Percentiles rank a stretch among this genome's conserved stretches.
Conservation (phyloP, 306 rosid species). For the Prinsepia uniflora region DNA sequence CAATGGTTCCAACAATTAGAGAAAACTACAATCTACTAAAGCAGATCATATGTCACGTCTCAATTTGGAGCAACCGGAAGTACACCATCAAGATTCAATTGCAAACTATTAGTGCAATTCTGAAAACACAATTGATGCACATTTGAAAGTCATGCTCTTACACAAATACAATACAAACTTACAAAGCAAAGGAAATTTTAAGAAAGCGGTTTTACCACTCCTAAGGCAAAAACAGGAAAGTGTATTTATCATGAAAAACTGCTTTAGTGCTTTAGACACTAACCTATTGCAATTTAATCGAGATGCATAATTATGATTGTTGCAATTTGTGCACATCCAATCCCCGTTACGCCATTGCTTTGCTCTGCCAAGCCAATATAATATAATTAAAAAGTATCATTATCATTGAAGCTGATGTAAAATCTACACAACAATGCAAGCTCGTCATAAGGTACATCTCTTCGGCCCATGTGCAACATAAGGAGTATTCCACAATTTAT, state of each 20-base stretch:
- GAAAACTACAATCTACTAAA: not conserved
- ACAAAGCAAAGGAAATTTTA: not conserved
- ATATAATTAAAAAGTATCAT: slow-evolving; percentile 10
- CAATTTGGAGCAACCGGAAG: not conserved
- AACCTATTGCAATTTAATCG: slow-evolving; percentile 86
- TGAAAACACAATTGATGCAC: not conserved
- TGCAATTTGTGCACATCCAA: slow-evolving; percentile 97
- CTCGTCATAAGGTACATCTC: not conserved
- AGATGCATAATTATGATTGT: slow-evolving; percentile 95
- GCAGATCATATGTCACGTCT: not conserved
- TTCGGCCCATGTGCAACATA: not conserved
- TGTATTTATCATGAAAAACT: too few relatives aligned
- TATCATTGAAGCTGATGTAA: not conserved
- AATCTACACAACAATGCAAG: not conserved
- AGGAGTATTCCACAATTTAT: not conserved
- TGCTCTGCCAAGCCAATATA: slow-evolving; percentile 53
- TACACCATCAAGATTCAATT: not conserved
- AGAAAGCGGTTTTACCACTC: not conserved
- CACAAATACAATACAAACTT: not conserved
- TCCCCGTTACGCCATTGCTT: slow-evolving; percentile 97
- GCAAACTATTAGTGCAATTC: not conserved
- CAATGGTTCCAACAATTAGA: slow-evolving; percentile 18
- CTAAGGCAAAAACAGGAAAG: not conserved
- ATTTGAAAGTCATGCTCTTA: not conserved
- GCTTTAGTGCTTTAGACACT: slow-evolving; percentile 1